These are phyloP conservation scores for Hymenoscyphus linearis DNA, from an alignment of 2,329 filamentous ascomycete species.

Conservation along the genomic window DNA sequence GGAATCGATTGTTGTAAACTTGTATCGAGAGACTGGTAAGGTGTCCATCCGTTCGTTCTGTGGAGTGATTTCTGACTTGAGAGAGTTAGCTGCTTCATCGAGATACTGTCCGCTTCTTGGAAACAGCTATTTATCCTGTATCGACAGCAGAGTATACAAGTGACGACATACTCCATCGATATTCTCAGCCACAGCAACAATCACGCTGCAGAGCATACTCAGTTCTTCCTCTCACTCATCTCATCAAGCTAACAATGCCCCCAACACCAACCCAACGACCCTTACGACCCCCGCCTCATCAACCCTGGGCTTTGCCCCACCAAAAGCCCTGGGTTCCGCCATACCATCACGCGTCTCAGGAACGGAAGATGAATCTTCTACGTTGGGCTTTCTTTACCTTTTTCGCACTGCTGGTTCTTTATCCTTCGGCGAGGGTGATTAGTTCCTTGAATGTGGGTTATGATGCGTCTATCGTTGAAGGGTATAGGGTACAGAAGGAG, in stretches of 20 bases:
- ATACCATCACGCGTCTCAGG: background rate
- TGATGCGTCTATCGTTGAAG: background rate
- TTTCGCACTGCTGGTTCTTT: background rate
- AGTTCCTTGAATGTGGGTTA: background rate
- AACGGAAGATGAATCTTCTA: background rate
- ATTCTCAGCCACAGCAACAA: background rate
- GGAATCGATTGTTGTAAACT: too few relatives aligned
- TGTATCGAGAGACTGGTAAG: too few relatives aligned
- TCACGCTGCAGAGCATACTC: background rate
- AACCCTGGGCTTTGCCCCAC: background rate
- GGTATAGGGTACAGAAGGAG: background rate
- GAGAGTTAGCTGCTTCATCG: background rate
- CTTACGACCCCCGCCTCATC: background rate
- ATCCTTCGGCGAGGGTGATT: background rate
- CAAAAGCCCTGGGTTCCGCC: background rate
- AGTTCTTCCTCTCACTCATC: background rate
- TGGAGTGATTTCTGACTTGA: background rate
- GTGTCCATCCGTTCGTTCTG: background rate
- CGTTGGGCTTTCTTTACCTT: background rate
- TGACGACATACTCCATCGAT: background rate
- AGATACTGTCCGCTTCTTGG: background rate
- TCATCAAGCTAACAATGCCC: background rate
- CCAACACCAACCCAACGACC: background rate
- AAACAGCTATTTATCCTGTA: too few relatives aligned
- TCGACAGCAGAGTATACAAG: background rate